These are phyloP conservation scores for Pleurotus cornucopiae DNA, from an alignment of 768 basidiomycete species.

Conservation along the genomic window DNA sequence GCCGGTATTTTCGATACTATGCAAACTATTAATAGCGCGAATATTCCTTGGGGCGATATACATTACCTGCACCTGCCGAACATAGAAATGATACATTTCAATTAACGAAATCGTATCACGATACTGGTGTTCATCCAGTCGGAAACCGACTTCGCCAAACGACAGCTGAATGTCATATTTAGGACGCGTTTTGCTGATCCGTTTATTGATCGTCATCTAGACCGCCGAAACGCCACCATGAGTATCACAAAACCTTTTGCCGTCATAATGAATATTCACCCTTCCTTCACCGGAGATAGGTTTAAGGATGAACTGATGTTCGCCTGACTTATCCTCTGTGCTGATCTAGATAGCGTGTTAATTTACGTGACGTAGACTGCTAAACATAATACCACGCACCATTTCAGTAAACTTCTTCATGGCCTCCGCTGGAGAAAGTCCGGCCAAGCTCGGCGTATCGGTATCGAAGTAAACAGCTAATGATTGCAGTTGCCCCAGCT, in stretches of 20 bases:
- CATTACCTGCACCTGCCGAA: constrained; percentile 73
- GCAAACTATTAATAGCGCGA: constrained; percentile 11
- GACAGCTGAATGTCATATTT: constrained; percentile 77
- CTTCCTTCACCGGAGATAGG: constrained; percentile 95
- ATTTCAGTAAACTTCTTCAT: constrained; percentile 71
- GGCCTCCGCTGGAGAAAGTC: constrained; percentile 58
- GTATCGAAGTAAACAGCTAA: constrained; percentile 95
- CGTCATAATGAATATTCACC: constrained; percentile 35
- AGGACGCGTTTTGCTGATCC: constrained; percentile 70
- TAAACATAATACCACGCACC: constrained; percentile 32
- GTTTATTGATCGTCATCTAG: constrained; percentile 76
- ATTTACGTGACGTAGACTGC: background rate
- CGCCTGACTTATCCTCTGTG: constrained; percentile 35
- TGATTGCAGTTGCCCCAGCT: constrained; percentile 85
- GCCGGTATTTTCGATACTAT: constrained; percentile 83
- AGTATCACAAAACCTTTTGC: no score
- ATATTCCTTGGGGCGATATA: background rate
- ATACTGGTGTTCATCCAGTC: constrained; percentile 92
- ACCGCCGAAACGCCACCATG: background rate
- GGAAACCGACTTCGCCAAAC: constrained; percentile 91
- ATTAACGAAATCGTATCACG: constrained; percentile 87
- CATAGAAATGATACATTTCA: constrained; percentile 96
- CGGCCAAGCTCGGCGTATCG: constrained; percentile 77
- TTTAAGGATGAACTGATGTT: constrained; percentile 92
- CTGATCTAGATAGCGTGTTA: constrained; percentile 31